These are phyloP conservation scores for Vigna radiata DNA, from an alignment of 306 rosid species.

Conservation along the genomic window DNA sequence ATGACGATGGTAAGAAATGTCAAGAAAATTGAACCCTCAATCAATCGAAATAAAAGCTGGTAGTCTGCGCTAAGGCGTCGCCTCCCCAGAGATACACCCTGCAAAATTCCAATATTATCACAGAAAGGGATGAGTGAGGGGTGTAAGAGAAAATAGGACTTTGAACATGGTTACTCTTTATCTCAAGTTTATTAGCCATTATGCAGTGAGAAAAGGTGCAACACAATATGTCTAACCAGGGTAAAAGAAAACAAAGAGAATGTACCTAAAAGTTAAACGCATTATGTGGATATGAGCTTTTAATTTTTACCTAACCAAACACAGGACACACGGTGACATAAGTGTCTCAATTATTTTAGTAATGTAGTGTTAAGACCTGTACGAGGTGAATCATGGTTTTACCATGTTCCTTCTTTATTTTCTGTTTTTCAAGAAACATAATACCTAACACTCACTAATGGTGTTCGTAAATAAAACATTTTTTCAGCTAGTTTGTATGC, in stretches of 20 bases:
- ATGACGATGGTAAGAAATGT: slow-evolving; percentile 66
- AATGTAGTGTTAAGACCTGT: background rate
- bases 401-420: background rate
- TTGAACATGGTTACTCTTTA: background rate
- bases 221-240: background rate
- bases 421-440: background rate
- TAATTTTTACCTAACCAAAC: slow-evolving; percentile 9
- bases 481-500: background rate
- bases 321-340: background rate
- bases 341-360: background rate
- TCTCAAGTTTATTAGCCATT: slow-evolving; percentile 20
- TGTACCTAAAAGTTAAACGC: too few species aligned
- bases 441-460: slow-evolving; percentile 1
- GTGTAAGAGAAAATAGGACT: background rate
- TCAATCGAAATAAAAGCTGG: slow-evolving; percentile 83
- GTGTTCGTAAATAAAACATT: background rate
- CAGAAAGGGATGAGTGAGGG: background rate
- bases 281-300: slow-evolving; percentile 17
- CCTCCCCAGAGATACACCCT: slow-evolving; percentile 85
- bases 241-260: background rate
- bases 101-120: slow-evolving; percentile 32
- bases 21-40: slow-evolving; percentile 70
- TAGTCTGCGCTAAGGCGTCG: slow-evolving; percentile 82
- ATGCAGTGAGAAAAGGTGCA: slow-evolving; percentile 20
- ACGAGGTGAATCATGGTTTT: background rate